Evolutionary conservation across 2,329 filamentous ascomycete genomes (phyloP), one percentile per base, ranked within the genome.

Genomic region (Cryphonectria japonica): DNA sequence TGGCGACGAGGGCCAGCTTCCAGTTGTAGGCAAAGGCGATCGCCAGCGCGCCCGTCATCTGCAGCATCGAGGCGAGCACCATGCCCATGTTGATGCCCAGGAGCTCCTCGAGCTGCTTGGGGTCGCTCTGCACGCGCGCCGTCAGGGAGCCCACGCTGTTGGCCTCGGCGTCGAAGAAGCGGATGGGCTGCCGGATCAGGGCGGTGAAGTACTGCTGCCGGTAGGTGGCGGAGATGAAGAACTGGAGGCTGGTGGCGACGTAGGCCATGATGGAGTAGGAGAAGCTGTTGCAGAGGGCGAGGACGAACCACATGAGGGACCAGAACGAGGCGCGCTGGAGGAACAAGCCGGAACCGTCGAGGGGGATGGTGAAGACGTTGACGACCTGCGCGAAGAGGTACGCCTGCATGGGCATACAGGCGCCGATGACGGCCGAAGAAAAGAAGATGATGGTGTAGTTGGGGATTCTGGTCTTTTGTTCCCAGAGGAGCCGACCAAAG

Each of bases 1-100:
- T 82, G 0, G 88, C 86, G 0, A 95, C 89, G 0, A 94, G 81
- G 0, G 90, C 88, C 11, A 95, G 83, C 78, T 94, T 95, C 93
- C 93, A 95, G 1, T 91, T 91, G 77, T 91, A 93, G 4, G 86
- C 83, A 75, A 93, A 94, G 0, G 91, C 85, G 67, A 95, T 91
- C 60, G 86, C 82, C 19, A 93, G 80, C 9, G 87, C 88, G 0
- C 91, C 92, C 11, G 88, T 75, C 3, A 95, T 80, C 65, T 88
- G 91, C 77, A 93, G 91, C 32, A 91, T 77, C 11, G 90, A 88
- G 29, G 90, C 87, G 71, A 84, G 84, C 2, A 88, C 85, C 74
- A 92, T 84, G 1, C 89, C 85, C 85, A 91, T 87, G 76, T 91
- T 90, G 62, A 86, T 81, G 6, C 88, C 88, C 75, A 91, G 85